Conservation (phyloP, 2,329 filamentous ascomycete species). For the Cryphonectria parasitica region DNA sequence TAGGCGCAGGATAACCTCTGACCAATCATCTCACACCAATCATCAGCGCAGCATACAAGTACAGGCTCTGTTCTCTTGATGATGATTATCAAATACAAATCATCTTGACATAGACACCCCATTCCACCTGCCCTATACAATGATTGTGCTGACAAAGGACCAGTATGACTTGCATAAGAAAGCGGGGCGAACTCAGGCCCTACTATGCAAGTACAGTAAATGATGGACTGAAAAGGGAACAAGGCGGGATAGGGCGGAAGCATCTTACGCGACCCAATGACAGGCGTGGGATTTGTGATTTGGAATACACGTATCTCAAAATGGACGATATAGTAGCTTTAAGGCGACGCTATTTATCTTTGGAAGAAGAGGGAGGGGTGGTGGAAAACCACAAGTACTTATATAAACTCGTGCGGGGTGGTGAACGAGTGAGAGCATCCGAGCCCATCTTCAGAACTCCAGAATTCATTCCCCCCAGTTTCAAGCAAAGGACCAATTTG, state of each 20-base stretch:
- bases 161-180: not conserved
- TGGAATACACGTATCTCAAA: not conserved
- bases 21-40: not conserved
- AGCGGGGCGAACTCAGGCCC: not conserved
- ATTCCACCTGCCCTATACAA: not conserved
- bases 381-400: not conserved
- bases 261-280: not conserved
- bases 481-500: not conserved
- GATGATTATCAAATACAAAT: not conserved
- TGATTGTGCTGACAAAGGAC: not conserved
- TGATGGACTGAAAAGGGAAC: not conserved
- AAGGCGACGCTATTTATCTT: not conserved
- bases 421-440: not conserved
- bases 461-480: not conserved
- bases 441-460: not conserved
- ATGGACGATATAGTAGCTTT: not conserved
- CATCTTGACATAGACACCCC: not conserved
- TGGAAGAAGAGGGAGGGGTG: no score
- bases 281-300: not conserved
- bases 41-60: not conserved
- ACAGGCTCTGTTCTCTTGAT: not conserved
- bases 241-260: not conserved
- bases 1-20: not conserved
- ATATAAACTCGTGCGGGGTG: not conserved
- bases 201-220: not conserved